Conservation (phyloP, 306 rosid species). For the Rosa persica region DNA sequence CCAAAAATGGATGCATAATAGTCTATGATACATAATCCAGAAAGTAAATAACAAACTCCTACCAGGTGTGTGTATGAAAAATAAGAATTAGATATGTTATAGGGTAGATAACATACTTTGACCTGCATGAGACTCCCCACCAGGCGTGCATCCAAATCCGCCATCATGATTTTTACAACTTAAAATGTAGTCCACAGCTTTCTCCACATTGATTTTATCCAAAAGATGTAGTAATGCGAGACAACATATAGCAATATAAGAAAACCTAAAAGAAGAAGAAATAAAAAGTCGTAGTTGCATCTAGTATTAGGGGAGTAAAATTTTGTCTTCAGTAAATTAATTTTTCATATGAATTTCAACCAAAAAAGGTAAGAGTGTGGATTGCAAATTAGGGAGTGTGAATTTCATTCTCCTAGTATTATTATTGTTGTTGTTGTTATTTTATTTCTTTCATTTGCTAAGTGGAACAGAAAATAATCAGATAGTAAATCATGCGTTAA, state of each 20-base stretch:
- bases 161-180: slow-evolving; percentile 92
- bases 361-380: neutral
- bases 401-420: no score
- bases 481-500: neutral
- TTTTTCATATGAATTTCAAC: no score
- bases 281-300: neutral
- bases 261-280: slow-evolving; percentile 52
- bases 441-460: neutral
- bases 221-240: slow-evolving; percentile 52
- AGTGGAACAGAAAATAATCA: neutral
- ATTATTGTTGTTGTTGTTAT: neutral
- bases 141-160: slow-evolving; percentile 93
- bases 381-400: no score
- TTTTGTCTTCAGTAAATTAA: no score
- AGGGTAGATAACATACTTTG: slow-evolving; percentile 58
- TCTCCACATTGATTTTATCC: slow-evolving; percentile 78
- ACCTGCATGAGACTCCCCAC: slow-evolving; percentile 91
- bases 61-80: neutral
- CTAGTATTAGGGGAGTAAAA: no score
- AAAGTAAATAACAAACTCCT: neutral
- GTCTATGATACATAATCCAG: no score
- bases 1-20: no score
- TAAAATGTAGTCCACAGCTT: slow-evolving; percentile 69
- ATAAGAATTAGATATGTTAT: neutral
- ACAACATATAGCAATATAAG: slow-evolving; percentile 69